phyloP scores from a whole-genome alignment of 495 filamentous ascomycete genomes.

The Talaromyces wortmannii region DNA sequence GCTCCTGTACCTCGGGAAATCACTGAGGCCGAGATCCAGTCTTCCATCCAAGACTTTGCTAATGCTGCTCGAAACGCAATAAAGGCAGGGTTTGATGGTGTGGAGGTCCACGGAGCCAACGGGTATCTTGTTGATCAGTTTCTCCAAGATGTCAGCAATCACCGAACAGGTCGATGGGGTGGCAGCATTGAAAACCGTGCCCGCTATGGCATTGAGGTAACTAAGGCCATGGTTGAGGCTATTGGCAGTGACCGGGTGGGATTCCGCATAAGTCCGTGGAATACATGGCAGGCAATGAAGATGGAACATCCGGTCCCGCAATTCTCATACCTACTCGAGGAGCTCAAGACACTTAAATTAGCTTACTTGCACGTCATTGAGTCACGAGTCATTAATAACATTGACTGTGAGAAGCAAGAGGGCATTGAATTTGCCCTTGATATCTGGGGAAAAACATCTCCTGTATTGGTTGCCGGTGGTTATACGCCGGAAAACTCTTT shows the following conservation, averaged over 20 bases:
- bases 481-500: slow-evolving; percentile 39
- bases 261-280: slow-evolving; percentile 60
- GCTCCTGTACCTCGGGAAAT: slow-evolving; percentile 36
- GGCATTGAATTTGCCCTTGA: slow-evolving; percentile 1
- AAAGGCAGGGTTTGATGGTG: slow-evolving; percentile 66
- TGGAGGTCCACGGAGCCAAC: slow-evolving; percentile 69
- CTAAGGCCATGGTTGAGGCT: slow-evolving; percentile 52
- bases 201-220: slow-evolving; percentile 56
- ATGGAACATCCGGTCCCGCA: slow-evolving; percentile 59
- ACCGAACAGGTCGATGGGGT: slow-evolving; percentile 60
- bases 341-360: slow-evolving; percentile 31
- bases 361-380: slow-evolving; percentile 63
- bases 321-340: slow-evolving; percentile 31
- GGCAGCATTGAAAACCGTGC: slow-evolving; percentile 66
- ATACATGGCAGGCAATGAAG: slow-evolving; percentile 57
- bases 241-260: slow-evolving; percentile 56
- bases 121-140: slow-evolving; percentile 75
- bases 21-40: slow-evolving; percentile 49
- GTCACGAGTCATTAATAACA: slow-evolving; percentile 24
- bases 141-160: slow-evolving; percentile 53
- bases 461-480: slow-evolving; percentile 57
- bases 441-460: slow-evolving; percentile 6
- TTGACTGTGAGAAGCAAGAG: slow-evolving; percentile 41
- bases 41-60: slow-evolving; percentile 48
- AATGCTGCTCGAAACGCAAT: slow-evolving; percentile 57